Conservation (phyloP, 306 rosid species). For the Fragaria vesca region DNA sequence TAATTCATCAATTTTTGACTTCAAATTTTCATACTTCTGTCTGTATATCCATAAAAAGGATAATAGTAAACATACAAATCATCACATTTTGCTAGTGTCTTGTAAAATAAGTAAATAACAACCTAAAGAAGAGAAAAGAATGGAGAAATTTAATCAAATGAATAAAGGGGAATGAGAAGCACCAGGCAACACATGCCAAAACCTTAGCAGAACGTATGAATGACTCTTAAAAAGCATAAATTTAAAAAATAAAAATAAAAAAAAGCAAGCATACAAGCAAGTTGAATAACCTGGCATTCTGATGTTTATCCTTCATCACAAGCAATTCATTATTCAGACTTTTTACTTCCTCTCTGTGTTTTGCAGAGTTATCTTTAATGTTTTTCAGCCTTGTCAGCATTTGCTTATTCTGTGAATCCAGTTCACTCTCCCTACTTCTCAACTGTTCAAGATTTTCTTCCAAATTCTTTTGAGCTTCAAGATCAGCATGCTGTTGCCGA, state of each 20-base stretch:
- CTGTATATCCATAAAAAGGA: constrained; percentile 42
- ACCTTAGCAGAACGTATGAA: background rate
- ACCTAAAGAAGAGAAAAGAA: background rate
- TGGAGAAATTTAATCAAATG: constrained; percentile 6
- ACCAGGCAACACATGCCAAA: constrained; percentile 4
- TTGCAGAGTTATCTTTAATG: constrained; percentile 54
- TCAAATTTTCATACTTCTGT: constrained; percentile 66
- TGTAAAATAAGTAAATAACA: background rate
- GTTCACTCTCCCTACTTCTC: constrained; percentile 61
- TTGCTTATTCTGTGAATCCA: constrained; percentile 73
- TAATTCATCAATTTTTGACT: constrained; percentile 66
- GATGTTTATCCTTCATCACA: constrained; percentile 69
- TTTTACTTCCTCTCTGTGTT: constrained; percentile 49
- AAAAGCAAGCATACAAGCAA: background rate
- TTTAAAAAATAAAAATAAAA: too few species aligned
- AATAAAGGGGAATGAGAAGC: constrained; percentile 5
- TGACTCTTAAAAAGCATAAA: background rate
- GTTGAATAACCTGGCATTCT: constrained; percentile 62
- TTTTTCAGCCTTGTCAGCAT: constrained; percentile 68
- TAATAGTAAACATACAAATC: background rate
- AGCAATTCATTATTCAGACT: constrained; percentile 64
- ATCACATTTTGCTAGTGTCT: background rate
- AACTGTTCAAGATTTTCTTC: constrained; percentile 95
- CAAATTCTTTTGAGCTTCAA: constrained; percentile 88
- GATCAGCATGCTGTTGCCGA: constrained; percentile 88